Evolutionary conservation across 2,329 filamentous ascomycete genomes (phyloP), one percentile per base, ranked within the genome.

Genomic region (Verticillium klebahnii): DNA sequence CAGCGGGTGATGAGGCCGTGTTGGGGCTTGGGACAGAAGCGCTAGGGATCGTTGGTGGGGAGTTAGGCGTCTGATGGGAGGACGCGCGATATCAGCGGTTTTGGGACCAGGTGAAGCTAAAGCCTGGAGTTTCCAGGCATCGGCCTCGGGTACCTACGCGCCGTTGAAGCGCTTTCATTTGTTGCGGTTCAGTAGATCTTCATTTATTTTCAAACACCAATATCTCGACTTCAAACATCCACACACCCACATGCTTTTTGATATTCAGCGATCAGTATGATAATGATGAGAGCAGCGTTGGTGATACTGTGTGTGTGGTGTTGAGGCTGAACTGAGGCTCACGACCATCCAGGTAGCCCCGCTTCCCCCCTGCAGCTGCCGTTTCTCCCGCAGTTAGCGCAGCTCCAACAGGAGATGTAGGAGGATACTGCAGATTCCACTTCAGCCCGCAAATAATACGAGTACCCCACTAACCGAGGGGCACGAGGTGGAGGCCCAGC

Each of bases 31-130:
- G 91, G 11, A 80, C 82, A 11, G 82, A 82, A 68, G 85, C 86
- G 14, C 73, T 92, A 64, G 82, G 86, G 59, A 84, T 84, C 34
- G 82, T 91, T 31, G 87, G 88, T 0, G 76, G 74, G 32, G 86
- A 89, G 71, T 71, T 85, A 66, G 79, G 81, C n/a, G 63, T 76
- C 34, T 75, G 55, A 68, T 19, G 9, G 34, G 34, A 36, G 29
- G 29, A 29, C 5, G 29, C 5, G 29, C 29, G 29, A 29, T 29
- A 29, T 29, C 29, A 29, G 29, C 29, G 29, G 29, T 5, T 29
- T 6, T 5, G 29, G 29, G 29, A 29, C 29, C 29, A 6, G 29
- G 29, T 6, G 29, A 29, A 29, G 5, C 29, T 4, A 29, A 29
- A 5, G 29, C 29, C 29, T 29, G 29, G 5, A 29, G 29, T 29